A percentile compares a stretch with the other conserved stretches of the same genome.
Conservation (phyloP, 345 rosid species). For the Eucalyptus erythrocorys region DNA sequence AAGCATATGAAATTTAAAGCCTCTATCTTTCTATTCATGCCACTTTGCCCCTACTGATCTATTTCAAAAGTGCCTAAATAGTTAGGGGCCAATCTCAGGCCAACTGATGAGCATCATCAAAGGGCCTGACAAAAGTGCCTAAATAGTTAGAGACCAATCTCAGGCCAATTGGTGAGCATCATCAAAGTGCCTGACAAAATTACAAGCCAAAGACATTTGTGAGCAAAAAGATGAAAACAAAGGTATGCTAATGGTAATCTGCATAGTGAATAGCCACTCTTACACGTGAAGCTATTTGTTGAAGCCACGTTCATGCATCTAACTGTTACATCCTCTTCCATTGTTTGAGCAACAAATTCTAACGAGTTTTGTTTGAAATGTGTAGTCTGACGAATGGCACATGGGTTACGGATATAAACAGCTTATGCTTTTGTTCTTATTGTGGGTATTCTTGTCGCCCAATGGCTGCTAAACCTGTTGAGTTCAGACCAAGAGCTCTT, state of each 20-base stretch:
- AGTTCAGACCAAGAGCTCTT: not conserved
- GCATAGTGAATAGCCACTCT: not conserved
- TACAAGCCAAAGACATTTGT: not conserved
- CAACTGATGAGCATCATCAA: not conserved
- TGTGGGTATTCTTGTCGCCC: not conserved
- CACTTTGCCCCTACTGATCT: not conserved
- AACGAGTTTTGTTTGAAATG: not conserved
- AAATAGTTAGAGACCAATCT: not conserved
- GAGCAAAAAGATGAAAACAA: not conserved
- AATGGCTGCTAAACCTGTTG: not conserved
- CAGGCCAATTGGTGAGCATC: not conserved
- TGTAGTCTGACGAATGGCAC: not conserved
- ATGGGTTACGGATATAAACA: not conserved
- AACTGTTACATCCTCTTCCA: not conserved
- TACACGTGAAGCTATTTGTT: not conserved
- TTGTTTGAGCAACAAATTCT: not conserved
- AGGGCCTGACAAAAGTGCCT: not conserved
- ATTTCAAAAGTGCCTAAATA: not conserved
- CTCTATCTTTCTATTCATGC: not conserved
- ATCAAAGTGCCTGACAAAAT: not conserved
- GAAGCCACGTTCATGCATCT: not conserved
- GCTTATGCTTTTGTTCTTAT: not conserved
- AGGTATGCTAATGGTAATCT: not conserved
- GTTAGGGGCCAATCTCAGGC: not conserved
- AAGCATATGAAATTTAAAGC: not conserved